Evolutionary conservation across 1,139 yeast species (phyloP), one percentile per base, ranked within the genome.

Genomic region (Lodderomyces parapsilosis): DNA sequence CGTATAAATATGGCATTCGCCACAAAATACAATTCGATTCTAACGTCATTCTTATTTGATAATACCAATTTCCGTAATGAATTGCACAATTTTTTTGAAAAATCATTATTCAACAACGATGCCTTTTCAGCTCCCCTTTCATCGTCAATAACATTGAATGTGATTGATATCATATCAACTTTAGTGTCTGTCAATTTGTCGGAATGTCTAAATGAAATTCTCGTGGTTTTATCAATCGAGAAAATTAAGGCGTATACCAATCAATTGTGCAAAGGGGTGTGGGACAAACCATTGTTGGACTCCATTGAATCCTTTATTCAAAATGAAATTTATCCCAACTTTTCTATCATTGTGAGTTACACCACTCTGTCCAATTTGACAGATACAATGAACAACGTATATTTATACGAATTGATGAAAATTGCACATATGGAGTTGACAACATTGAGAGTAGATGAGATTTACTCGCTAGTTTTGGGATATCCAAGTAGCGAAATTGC

Each of bases 401-500:
- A 62, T 42, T 53, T 63, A 14, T 54, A 55, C 37, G 68, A 71
- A 38, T 55, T 73, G 32, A 57, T 64, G n/a, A 62, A 63, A 41
- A 68, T 76, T 15, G 63, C 78, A 46, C 62, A 71, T 48, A 68
- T 63, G 47, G 78, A 77, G 48, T 56, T 81, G 27, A 71, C 78
- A 0, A 62, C 71, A 17, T 58, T 82, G 28, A 60, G 96, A 45
- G 80, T 78, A 1, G 55, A 60, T 1, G 95, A 91, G 57, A 76
- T 87, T 15, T 87, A 77, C 55, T 81, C 79, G 20, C 75, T 90
- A 36, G 80, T 87, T 0, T 57, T 68, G 2, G 65, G 67, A 20
- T 87, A 66, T 53, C 96, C 96, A 0, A 52, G 59, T 1, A 80
- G 94, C 1, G 58, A 58, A 22, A 68, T 74, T 2, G 86, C 93